Conservation (phyloP, 164 flowering plant species). For the Paratinospora sagittata region DNA sequence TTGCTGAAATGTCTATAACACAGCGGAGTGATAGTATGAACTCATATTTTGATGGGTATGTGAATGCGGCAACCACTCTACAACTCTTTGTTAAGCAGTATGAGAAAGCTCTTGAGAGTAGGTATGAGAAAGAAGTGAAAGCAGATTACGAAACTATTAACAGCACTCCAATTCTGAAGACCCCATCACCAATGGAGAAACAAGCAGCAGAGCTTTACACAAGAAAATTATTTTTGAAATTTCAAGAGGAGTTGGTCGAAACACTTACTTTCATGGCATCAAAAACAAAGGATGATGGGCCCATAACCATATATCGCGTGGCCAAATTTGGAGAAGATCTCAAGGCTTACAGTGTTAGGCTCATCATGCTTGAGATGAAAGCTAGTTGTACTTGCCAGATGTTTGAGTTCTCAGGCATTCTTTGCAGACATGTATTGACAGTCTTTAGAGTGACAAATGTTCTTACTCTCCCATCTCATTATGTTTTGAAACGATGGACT, state of each 20-base stretch:
- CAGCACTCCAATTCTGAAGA: slow-evolving; percentile 46
- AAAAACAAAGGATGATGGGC: slow-evolving; percentile 58
- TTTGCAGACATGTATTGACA: slow-evolving; percentile 71
- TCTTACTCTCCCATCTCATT: slow-evolving; percentile 71
- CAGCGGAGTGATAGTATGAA: slow-evolving; percentile 78
- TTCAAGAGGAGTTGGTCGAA: slow-evolving; percentile 79
- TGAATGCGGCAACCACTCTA: slow-evolving; percentile 77
- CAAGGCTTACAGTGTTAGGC: slow-evolving; percentile 46
- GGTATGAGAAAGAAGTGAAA: slow-evolving; percentile 75
- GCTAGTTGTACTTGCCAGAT: slow-evolving; percentile 75
- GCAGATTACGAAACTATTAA: slow-evolving; percentile 80
- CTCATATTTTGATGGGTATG: slow-evolving; percentile 77
- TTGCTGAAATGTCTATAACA: slow-evolving; percentile 74
- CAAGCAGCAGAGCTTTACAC: slow-evolving; percentile 76
- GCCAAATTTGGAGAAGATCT: slow-evolving; percentile 71
- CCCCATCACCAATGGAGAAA: slow-evolving; percentile 91
- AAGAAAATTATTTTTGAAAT: slow-evolving; percentile 55
- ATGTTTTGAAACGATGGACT: slow-evolving; percentile 71
- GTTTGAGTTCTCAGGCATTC: slow-evolving; percentile 85
- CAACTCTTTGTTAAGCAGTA: slow-evolving; percentile 61
- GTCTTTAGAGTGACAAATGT: slow-evolving; percentile 77
- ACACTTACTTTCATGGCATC: slow-evolving; percentile 69
- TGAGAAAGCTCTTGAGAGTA: slow-evolving; percentile 74
- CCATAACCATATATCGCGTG: slow-evolving; percentile 50
- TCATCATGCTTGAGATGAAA: slow-evolving; percentile 67